phyloP scores from a whole-genome alignment of 495 filamentous ascomycete genomes.

The Massariosphaeria phaeospora region DNA sequence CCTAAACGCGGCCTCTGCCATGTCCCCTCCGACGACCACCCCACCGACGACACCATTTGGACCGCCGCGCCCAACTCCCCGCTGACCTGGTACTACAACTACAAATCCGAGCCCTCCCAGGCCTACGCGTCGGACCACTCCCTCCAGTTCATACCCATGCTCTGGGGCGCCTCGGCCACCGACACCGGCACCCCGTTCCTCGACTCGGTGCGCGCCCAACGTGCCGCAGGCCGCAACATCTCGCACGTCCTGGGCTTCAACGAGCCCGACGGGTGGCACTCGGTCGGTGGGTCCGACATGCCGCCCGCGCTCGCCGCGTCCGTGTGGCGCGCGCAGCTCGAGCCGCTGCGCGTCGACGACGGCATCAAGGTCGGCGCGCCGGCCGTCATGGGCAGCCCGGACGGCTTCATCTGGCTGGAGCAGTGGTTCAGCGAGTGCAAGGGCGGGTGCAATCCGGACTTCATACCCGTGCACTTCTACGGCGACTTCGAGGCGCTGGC shows the following conservation, averaged over 20 bases:
- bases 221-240: slow-evolving; percentile 54
- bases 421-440: slow-evolving; percentile 53
- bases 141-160: slow-evolving; percentile 75
- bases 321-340: slow-evolving; percentile 61
- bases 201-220: slow-evolving; percentile 47
- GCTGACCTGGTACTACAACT: slow-evolving; percentile 83
- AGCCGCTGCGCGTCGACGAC: slow-evolving; percentile 56
- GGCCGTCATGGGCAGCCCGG: slow-evolving; percentile 37
- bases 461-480: slow-evolving; percentile 74
- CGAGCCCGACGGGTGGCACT: slow-evolving; percentile 57
- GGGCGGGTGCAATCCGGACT: slow-evolving; percentile 59
- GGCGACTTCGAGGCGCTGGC: slow-evolving; percentile 69
- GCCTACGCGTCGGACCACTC: slow-evolving; percentile 41
- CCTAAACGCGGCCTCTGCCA: slow-evolving; percentile 68
- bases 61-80: slow-evolving; percentile 43
- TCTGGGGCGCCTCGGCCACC: slow-evolving; percentile 56
- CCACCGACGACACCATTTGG: slow-evolving; percentile 59
- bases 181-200: slow-evolving; percentile 52
- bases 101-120: slow-evolving; percentile 50
- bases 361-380: slow-evolving; percentile 38
- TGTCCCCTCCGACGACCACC: slow-evolving; percentile 48
- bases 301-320: slow-evolving; percentile 53
- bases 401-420: slow-evolving; percentile 59
- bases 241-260: slow-evolving; percentile 66
- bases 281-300: slow-evolving; percentile 57